A percentile compares a stretch with the other conserved stretches of the same genome.
Evolutionary conservation across 2,329 filamentous ascomycete species (phyloP).

Genomic region (Aspergillus intermedius): DNA sequence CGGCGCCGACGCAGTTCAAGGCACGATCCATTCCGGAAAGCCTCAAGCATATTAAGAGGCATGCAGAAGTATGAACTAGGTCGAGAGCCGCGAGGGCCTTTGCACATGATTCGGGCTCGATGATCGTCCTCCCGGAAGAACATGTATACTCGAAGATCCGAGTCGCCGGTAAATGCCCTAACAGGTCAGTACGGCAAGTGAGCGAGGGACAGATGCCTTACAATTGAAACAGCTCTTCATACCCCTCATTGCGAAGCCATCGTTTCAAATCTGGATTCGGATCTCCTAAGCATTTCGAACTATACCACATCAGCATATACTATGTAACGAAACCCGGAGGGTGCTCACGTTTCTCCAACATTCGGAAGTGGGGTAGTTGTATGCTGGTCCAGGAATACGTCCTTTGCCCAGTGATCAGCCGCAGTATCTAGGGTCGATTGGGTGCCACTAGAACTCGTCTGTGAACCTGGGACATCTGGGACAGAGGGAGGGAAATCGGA

Average conservation of each 20-base stretch:
- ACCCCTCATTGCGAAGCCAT: constrained; percentile 28
- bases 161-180: constrained; percentile 43
- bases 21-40: constrained; percentile 31
- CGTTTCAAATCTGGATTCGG: constrained; percentile 20
- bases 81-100: constrained; percentile 36
- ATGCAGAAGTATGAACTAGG: constrained; percentile 44
- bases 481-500: constrained; percentile 25
- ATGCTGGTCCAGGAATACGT: constrained; percentile 28
- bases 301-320: constrained; percentile 9
- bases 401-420: constrained; percentile 38
- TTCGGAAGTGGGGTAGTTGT: constrained; percentile 24
- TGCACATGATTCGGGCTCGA: constrained; percentile 50
- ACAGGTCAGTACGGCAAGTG: background rate
- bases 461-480: constrained; percentile 27
- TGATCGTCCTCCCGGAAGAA: constrained; percentile 47
- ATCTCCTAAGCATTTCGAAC: constrained; percentile 32
- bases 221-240: constrained; percentile 34
- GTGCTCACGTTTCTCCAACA: constrained; percentile 25
- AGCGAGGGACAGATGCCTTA: constrained; percentile 14
- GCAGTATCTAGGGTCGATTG: constrained; percentile 24
- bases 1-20: constrained; percentile 31
- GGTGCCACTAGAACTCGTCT: constrained; percentile 26
- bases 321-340: background rate
- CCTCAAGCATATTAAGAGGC: constrained; percentile 43
- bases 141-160: constrained; percentile 42